Evolutionary conservation across 208 protist genomes (phyloP).

Genomic region (Wallacemonas sp.): DNA sequence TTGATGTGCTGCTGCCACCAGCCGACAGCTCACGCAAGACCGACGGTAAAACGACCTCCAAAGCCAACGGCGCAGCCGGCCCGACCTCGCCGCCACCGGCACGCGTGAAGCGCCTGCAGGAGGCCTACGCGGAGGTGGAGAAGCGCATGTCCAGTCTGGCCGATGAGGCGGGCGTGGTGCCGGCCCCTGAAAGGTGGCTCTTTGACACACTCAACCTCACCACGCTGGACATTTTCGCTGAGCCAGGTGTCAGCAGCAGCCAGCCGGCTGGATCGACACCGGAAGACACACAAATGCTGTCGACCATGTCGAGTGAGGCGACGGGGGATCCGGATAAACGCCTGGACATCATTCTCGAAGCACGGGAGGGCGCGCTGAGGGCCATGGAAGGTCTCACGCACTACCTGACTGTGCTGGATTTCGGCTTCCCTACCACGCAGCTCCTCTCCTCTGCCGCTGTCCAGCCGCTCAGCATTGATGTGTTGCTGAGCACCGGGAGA

Average conservation of each 20-base stretch:
- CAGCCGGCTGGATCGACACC: too few species aligned
- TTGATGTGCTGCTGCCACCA: constrained; percentile 18
- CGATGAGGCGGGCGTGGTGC: neutral
- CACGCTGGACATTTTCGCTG: neutral
- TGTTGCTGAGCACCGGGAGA: neutral
- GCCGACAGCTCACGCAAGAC: neutral
- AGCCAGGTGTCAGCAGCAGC: neutral
- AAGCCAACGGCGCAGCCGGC: neutral
- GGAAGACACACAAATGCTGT: too few species aligned
- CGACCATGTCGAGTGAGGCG: neutral
- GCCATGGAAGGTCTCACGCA: neutral
- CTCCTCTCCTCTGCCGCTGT: neutral
- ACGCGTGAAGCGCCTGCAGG: neutral
- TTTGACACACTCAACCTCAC: neutral
- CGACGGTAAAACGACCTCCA: neutral
- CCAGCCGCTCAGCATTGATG: neutral
- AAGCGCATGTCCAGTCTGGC: neutral
- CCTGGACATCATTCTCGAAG: constrained; percentile 1
- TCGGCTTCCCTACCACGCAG: constrained; percentile 5
- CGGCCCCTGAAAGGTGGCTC: neutral
- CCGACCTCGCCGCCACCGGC: too few species aligned
- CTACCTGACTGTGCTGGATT: constrained; percentile 40
- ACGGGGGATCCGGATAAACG: neutral
- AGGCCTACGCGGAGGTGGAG: constrained; percentile 1
- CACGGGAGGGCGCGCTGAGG: neutral